Conservation (phyloP, 2,329 filamentous ascomycete species). For the Penicillium frequentans region DNA sequence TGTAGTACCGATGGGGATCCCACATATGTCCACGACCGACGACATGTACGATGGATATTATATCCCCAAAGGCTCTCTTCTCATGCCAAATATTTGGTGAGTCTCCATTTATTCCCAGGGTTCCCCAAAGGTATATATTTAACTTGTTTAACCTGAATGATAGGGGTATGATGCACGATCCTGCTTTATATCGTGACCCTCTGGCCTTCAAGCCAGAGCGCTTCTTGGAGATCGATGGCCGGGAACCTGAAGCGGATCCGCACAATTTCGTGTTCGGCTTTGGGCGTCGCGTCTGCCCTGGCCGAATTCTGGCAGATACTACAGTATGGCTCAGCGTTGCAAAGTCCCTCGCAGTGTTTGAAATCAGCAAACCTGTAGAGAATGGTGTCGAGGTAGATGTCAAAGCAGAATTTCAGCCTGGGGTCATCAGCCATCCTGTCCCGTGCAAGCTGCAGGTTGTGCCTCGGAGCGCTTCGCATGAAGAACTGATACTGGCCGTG, state of each 20-base stretch:
- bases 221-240: slow-evolving; percentile 32
- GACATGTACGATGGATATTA: slow-evolving; percentile 25
- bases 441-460: slow-evolving; percentile 27
- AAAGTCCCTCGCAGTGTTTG: slow-evolving; percentile 18
- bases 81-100: slow-evolving; percentile 41
- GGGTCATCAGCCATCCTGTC: slow-evolving; percentile 35
- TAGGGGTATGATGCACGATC: slow-evolving; percentile 44
- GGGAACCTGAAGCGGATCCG: slow-evolving; percentile 40
- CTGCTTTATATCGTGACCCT: slow-evolving; percentile 35
- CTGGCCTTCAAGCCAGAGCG: slow-evolving; percentile 46
- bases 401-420: slow-evolving; percentile 12
- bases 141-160: neutral
- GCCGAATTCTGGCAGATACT: slow-evolving; percentile 17
- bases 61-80: slow-evolving; percentile 37
- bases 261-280: slow-evolving; percentile 26
- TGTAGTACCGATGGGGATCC: slow-evolving; percentile 25
- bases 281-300: slow-evolving; percentile 23
- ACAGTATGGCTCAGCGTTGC: slow-evolving; percentile 20
- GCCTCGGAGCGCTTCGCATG: neutral
- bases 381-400: slow-evolving; percentile 13
- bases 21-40: slow-evolving; percentile 26
- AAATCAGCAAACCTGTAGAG: slow-evolving; percentile 15
- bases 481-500: neutral
- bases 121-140: neutral
- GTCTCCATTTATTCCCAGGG: neutral